These are phyloP conservation scores for Trametes cubensis DNA, from an alignment of 768 basidiomycete genomes.

Conservation along the genomic window DNA sequence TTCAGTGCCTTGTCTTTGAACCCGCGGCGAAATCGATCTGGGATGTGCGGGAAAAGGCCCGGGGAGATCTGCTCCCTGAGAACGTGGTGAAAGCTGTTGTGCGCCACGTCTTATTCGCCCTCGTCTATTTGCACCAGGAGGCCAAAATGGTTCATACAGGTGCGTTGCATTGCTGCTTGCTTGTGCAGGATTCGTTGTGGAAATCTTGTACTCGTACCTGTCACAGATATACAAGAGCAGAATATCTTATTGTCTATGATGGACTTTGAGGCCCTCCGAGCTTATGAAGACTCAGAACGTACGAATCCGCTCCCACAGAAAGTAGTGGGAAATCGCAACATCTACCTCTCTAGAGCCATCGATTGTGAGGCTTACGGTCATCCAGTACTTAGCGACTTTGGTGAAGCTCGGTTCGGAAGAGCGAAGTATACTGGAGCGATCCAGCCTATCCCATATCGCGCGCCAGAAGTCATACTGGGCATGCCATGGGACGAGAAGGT, in stretches of 20 bases:
- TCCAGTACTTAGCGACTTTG: conserved; percentile 31
- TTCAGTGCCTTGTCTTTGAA: conserved; percentile 1
- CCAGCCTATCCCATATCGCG: conserved; percentile 34
- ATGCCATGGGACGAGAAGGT: conserved; percentile 32
- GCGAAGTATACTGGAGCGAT: conserved; percentile 17
- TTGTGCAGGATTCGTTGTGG: no score
- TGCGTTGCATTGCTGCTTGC: not conserved
- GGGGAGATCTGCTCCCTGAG: not conserved
- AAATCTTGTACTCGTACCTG: not conserved
- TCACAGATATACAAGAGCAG: conserved; percentile 18
- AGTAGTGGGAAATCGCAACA: conserved; percentile 12
- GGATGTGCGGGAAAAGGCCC: not conserved
- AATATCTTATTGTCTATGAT: conserved; percentile 13
- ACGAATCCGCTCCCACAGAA: conserved; percentile 11
- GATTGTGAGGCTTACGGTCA: conserved; percentile 12
- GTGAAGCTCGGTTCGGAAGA: conserved; percentile 24
- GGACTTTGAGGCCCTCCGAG: not conserved
- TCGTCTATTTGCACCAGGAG: conserved; percentile 18
- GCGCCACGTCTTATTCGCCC: conserved; percentile 1
- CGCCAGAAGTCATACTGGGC: conserved; percentile 36
- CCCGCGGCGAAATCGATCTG: not conserved
- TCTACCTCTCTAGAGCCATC: conserved; percentile 15
- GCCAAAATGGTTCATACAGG: conserved; percentile 18
- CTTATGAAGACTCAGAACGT: conserved; percentile 11
- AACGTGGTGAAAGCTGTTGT: not conserved